A percentile compares a stretch with the other conserved stretches of the same genome.
Conservation (phyloP, 768 basidiomycete genomes). For the Leucosporidium scottii region DNA sequence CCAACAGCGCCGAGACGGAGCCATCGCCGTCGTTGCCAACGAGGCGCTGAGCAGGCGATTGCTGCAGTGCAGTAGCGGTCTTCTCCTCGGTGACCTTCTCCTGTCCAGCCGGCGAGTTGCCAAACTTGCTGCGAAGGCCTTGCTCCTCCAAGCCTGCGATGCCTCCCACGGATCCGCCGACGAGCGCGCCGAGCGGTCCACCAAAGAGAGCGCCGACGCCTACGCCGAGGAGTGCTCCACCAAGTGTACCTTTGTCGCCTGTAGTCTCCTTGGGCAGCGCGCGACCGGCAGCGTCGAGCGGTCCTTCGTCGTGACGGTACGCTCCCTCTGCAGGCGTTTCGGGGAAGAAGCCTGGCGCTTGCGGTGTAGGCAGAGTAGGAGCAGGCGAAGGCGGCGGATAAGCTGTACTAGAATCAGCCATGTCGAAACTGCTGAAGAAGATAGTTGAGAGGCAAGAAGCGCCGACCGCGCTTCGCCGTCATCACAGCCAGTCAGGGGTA, state of each 20-base stretch:
- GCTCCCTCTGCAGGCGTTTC: not conserved
- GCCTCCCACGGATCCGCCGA: not conserved
- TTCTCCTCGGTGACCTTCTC: not conserved
- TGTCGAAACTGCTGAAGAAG: no score
- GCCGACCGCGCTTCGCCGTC: no score
- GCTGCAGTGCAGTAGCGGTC: not conserved
- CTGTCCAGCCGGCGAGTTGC: no score
- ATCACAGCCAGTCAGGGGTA: no score
- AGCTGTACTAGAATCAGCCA: no score
- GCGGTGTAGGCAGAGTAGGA: not conserved
- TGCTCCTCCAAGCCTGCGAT: not conserved
- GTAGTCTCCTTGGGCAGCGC: not conserved
- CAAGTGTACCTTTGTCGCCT: not conserved
- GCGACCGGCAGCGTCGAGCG: not conserved
- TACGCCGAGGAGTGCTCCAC: not conserved
- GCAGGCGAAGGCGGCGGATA: slow-evolving; percentile 5
- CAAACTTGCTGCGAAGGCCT: not conserved
- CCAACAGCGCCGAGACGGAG: not conserved
- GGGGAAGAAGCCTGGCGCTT: slow-evolving; percentile 3
- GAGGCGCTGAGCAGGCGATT: not conserved
- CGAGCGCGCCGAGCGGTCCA: not conserved
- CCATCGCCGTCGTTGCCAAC: not conserved
- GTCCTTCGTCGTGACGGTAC: not conserved
- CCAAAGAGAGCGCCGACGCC: not conserved
- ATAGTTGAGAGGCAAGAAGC: no score